Percentiles rank a stretch among this genome's conserved stretches.
phyloP scores from a whole-genome alignment of 73 alveolate species.

The Symbiodinium pilosum region DNA sequence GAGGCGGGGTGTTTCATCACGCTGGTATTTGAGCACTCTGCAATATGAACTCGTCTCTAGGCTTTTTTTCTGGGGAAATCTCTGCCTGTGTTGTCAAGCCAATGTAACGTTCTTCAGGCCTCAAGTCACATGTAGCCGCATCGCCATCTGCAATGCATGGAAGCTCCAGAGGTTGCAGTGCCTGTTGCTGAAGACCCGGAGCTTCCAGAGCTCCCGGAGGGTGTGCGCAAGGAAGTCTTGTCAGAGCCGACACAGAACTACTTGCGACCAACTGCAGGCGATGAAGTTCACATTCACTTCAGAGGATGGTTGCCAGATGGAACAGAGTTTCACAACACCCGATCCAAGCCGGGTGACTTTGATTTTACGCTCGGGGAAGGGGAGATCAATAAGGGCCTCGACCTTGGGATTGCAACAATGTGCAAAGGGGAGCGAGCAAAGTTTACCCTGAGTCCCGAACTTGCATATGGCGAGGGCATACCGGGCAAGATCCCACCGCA shows the following conservation, averaged over 20 bases:
- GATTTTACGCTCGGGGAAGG: conserved; percentile 20
- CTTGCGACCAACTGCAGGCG: not conserved
- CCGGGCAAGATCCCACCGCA: conserved; percentile 44
- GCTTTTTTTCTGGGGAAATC: too few species aligned
- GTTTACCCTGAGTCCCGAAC: conserved; percentile 1
- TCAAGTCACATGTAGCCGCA: too few species aligned
- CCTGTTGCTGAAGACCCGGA: not conserved
- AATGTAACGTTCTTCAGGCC: too few species aligned
- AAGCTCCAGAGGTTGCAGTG: not conserved
- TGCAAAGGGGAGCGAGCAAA: conserved; percentile 25
- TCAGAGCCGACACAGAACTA: not conserved
- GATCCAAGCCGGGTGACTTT: not conserved
- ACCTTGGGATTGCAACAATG: conserved; percentile 50
- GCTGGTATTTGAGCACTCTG: too few species aligned
- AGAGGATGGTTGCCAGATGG: not conserved
- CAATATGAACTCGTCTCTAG: too few species aligned
- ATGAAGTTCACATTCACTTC: conserved; percentile 30
- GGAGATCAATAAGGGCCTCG: conserved; percentile 23
- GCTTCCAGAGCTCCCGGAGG: conserved; percentile 22
- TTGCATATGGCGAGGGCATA: conserved; percentile 38
- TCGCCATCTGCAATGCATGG: not conserved
- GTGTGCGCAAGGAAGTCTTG: not conserved
- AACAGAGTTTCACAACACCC: conserved; percentile 24
- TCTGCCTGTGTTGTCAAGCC: too few species aligned
- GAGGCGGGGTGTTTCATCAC: too few species aligned